Percentiles rank a stretch among this genome's conserved stretches.
Conservation (phyloP, 768 basidiomycete genomes). For the Leccinum olivaceopallidum region DNA sequence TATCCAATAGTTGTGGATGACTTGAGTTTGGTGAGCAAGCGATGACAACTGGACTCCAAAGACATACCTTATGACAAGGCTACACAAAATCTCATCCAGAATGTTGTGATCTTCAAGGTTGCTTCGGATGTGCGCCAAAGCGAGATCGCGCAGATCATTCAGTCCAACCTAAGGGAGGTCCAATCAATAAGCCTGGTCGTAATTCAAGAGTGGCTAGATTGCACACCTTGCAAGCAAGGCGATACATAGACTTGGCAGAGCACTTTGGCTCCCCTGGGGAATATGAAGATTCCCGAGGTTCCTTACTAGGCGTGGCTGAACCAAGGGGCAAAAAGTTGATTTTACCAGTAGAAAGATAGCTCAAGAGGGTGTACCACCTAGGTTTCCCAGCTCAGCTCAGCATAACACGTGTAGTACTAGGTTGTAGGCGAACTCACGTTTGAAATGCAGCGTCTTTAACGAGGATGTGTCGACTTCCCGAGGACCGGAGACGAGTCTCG, state of each 20-base stretch:
- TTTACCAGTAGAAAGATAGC: constrained; percentile 40
- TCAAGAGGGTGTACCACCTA: constrained; percentile 41
- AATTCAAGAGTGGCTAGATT: background rate
- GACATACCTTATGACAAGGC: constrained; percentile 21
- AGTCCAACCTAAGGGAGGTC: constrained; percentile 20
- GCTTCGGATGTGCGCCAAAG: constrained; percentile 18
- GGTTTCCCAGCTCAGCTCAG: background rate
- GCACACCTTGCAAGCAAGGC: constrained; percentile 40
- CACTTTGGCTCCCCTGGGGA: constrained; percentile 21
- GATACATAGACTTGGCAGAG: constrained; percentile 48
- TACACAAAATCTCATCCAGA: constrained; percentile 23
- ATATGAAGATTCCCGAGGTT: background rate
- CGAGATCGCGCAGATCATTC: constrained; percentile 15
- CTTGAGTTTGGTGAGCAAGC: constrained; percentile 4
- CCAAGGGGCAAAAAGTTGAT: constrained; percentile 34
- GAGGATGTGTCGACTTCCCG: constrained; percentile 20
- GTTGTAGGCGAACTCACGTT: constrained; percentile 16
- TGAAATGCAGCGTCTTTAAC: constrained; percentile 27
- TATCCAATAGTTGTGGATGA: constrained; percentile 18
- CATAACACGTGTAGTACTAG: background rate
- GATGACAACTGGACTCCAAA: background rate
- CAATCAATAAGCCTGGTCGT: background rate
- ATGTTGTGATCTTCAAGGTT: constrained; percentile 27
- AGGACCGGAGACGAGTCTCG: background rate
- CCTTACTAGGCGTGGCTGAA: constrained; percentile 11